A percentile compares a stretch with the other conserved stretches of the same genome.
These are phyloP conservation scores for Echites panduratus DNA, from an alignment of 257 asterid genomes.

Conservation along the genomic window DNA sequence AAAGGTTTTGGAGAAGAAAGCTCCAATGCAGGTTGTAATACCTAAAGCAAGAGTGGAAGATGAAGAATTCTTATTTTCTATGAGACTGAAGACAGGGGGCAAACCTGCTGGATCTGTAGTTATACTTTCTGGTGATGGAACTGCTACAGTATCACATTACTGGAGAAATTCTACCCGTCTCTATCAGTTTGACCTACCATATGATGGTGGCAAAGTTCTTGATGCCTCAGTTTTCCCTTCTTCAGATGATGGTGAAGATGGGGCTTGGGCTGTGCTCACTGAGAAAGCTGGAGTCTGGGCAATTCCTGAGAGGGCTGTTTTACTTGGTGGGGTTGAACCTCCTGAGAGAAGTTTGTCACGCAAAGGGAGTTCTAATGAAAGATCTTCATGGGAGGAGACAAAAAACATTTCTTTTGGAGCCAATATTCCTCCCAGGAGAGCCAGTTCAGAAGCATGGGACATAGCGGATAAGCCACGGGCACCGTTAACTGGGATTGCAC, in stretches of 20 bases:
- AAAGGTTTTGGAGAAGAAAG: slow-evolving; percentile 71
- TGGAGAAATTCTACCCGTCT: slow-evolving; percentile 81
- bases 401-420: slow-evolving; percentile 48
- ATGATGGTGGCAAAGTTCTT: slow-evolving; percentile 93
- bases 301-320: slow-evolving; percentile 88
- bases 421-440: slow-evolving; percentile 72
- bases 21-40: slow-evolving; percentile 80
- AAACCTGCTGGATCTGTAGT: slow-evolving; percentile 84
- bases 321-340: slow-evolving; percentile 90
- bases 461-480: slow-evolving; percentile 65
- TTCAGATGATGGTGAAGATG: slow-evolving; percentile 62
- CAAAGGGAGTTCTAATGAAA: slow-evolving; percentile 82
- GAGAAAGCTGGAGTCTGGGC: slow-evolving; percentile 99
- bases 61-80: slow-evolving; percentile 78
- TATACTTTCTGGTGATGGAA: slow-evolving; percentile 92
- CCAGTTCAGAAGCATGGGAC: slow-evolving; percentile 78
- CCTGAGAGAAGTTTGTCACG: slow-evolving; percentile 94
- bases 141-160: slow-evolving; percentile 93
- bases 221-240: slow-evolving; percentile 87
- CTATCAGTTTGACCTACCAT: slow-evolving; percentile 85
- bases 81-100: slow-evolving; percentile 84
- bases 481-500: slow-evolving; percentile 53
- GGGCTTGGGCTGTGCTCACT: slow-evolving; percentile 92
- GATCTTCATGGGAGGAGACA: slow-evolving; percentile 59
- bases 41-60: slow-evolving; percentile 95